Conservation (phyloP, 75 land plant species). For the Chamaecyparis obtusa region DNA sequence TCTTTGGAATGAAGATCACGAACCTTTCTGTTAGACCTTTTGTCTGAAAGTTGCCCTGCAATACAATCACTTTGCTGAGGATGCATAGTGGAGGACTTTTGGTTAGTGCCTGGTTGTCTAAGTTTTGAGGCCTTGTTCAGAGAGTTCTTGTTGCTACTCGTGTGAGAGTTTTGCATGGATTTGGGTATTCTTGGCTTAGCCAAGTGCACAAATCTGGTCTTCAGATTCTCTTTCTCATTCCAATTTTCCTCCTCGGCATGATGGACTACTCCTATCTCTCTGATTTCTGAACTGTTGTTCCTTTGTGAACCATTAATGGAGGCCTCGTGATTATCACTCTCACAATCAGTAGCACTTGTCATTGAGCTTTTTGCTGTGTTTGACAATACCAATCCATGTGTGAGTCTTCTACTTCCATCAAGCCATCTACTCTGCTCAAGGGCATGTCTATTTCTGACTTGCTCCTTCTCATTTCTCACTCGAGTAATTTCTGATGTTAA, state of each 20-base stretch:
- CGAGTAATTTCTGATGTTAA: conserved; percentile 24
- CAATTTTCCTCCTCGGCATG: neutral
- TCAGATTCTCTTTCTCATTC: neutral
- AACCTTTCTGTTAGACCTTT: conserved; percentile 34
- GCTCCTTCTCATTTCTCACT: conserved; percentile 14
- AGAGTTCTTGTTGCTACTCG: neutral
- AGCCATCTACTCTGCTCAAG: conserved; percentile 22
- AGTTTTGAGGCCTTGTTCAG: neutral
- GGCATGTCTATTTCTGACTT: conserved; percentile 19
- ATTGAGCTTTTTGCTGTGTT: neutral
- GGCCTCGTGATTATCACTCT: neutral
- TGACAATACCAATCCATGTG: neutral
- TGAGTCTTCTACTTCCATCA: neutral
- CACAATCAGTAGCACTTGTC: neutral
- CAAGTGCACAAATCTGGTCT: neutral
- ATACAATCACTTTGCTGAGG: neutral
- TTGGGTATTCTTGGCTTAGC: neutral
- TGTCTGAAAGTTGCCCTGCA: conserved; percentile 4
- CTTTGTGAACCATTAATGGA: neutral
- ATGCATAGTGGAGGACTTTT: neutral
- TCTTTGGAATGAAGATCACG: conserved; percentile 29
- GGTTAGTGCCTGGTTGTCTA: neutral
- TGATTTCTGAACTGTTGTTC: neutral
- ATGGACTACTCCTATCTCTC: neutral
- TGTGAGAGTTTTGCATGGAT: neutral